Percentiles rank a stretch among this genome's conserved stretches.
These are phyloP conservation scores for Trichophyton equinum DNA, from an alignment of 2,329 filamentous ascomycete species.

Conservation along the genomic window DNA sequence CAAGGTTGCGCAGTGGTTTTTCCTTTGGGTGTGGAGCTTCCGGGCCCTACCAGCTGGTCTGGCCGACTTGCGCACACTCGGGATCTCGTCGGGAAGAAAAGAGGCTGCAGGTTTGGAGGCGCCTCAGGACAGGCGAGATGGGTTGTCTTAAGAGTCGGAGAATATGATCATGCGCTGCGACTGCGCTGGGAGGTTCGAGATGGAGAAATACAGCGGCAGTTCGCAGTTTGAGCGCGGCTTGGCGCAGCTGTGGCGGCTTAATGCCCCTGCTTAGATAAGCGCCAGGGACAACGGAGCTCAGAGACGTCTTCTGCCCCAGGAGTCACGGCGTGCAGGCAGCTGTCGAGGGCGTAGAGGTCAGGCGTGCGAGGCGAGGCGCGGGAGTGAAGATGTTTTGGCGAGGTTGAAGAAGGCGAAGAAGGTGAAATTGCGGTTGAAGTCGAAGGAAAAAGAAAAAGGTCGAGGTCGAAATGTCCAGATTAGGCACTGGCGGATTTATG, in stretches of 20 bases:
- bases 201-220: constrained; percentile 4
- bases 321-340: background rate
- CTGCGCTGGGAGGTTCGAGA: background rate
- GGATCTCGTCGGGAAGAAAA: background rate
- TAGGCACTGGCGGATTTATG: background rate
- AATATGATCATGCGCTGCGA: background rate
- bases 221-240: constrained; percentile 2
- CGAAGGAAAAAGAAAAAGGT: background rate
- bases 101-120: background rate
- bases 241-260: background rate
- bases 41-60: background rate
- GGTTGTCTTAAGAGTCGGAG: background rate
- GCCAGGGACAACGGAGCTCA: background rate
- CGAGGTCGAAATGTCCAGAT: background rate
- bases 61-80: background rate
- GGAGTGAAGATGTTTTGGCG: background rate
- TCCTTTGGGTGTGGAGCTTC: background rate
- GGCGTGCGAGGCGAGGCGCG: background rate
- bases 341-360: background rate
- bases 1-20: constrained; percentile 3
- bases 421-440: background rate
- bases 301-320: background rate
- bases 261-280: constrained; percentile 2
- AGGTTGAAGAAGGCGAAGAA: background rate
- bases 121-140: background rate